Evolutionary conservation across 1,139 yeast species (phyloP), one percentile per base, ranked within the genome.

Genomic region (Nakaseomyces delphensis): DNA sequence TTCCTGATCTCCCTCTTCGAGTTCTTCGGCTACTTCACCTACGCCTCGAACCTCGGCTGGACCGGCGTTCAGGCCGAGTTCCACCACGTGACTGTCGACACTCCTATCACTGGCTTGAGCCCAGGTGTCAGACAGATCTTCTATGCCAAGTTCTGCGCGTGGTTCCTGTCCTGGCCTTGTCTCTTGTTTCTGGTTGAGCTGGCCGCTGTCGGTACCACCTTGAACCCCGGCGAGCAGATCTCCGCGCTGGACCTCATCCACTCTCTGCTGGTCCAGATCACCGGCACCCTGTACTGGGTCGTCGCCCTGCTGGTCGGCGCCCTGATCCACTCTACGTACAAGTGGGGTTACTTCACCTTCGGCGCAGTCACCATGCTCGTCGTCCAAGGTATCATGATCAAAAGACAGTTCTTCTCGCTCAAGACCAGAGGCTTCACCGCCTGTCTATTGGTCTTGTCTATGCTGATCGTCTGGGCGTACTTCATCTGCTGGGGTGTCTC

Each of bases 11-110:
- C 75, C 38, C 64, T 75, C 18, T 47, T 51, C 41, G 56, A 75
- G 60, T 65, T 78, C 7, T 65, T 70, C 50, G 60, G 74, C 40
- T 78, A 77, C 59, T 78, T 72, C 56, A 74, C 82, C 6, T 66
- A 73, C 58, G 83, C 83, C 36, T 71, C 83, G 18, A 65, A 77
- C 55, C 67, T 77, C 50, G 83, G 83, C 57, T 74, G 70, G 65
- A 62, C 82, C 32, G 66, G 66, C 27, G 65, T 70, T 41, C 65
- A 64, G 36, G 71, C 70, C 25, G 79, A 77, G 51, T 77, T 77
- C 55, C 55, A 66, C 46, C 80, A 76, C 53, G 74, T 69, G 21
- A 38, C 46, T 13, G 51, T 48, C 18, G 39, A 50, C 44, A 35
- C 20, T 2, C 30, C 49, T 3, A 44, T 48, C 21, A 48, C 48